Conservation (phyloP, 441 rosid genomes). For the Daphne laureola region DNA sequence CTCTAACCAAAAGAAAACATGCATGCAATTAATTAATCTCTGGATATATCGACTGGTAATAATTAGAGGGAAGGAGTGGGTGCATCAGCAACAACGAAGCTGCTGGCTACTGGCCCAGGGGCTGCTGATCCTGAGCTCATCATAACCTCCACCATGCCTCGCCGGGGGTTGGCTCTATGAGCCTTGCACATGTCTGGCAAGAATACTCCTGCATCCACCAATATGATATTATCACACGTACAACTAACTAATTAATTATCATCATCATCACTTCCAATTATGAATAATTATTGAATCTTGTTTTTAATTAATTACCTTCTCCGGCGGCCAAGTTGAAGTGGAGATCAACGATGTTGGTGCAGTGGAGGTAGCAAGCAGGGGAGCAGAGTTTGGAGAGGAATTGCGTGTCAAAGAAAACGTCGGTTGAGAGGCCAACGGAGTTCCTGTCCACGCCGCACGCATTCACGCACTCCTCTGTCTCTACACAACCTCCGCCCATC, state of each 20-base stretch:
- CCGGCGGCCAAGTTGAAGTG: slow-evolving; percentile 90
- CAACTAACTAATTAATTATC: no score
- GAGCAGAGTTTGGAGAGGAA: slow-evolving; percentile 86
- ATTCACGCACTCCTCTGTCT: slow-evolving; percentile 63
- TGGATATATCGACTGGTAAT: no score
- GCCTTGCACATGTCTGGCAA: slow-evolving; percentile 70
- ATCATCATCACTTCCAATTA: no score
- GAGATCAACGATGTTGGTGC: slow-evolving; percentile 92
- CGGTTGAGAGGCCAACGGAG: slow-evolving; percentile 84
- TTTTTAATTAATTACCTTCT: slow-evolving; percentile 63
- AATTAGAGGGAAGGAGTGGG: slow-evolving; percentile 27
- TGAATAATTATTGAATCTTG: no score
- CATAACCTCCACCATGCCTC: slow-evolving; percentile 57
- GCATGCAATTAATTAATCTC: no score
- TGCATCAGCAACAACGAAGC: slow-evolving; percentile 5
- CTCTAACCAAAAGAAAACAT: not conserved
- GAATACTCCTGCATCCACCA: slow-evolving; percentile 56
- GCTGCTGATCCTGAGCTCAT: slow-evolving; percentile 56
- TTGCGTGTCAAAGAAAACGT: slow-evolving; percentile 65
- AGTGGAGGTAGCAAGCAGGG: slow-evolving; percentile 50
- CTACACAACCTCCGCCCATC: slow-evolving; percentile 53
- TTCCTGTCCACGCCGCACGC: slow-evolving; percentile 84
- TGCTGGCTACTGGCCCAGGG: slow-evolving; percentile 26
- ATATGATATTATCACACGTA: no score
- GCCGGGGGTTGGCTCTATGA: slow-evolving; percentile 52